Conservation (phyloP, 2,329 filamentous ascomycete species). For the Fusarium musae region DNA sequence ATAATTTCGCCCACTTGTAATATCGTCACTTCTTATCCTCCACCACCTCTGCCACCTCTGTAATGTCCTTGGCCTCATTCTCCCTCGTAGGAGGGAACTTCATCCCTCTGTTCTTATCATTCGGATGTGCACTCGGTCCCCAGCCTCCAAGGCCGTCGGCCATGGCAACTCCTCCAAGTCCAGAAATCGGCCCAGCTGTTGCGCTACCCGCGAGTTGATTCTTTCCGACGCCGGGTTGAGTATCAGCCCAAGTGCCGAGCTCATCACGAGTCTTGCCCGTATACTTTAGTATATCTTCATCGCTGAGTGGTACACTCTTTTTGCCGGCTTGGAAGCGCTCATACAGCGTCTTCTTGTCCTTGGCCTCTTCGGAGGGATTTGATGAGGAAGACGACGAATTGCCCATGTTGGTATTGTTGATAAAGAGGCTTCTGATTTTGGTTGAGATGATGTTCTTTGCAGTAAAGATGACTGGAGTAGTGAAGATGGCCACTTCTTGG, state of each 20-base stretch:
- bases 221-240: conserved; percentile 53
- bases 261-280: conserved; percentile 53
- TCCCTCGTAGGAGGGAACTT: conserved; percentile 49
- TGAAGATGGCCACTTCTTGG: background rate
- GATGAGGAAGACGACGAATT: conserved; percentile 22
- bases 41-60: background rate
- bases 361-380: conserved; percentile 1
- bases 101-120: conserved; percentile 46
- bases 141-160: conserved; percentile 50
- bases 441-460: background rate
- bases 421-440: background rate
- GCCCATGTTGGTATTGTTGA: conserved; percentile 4
- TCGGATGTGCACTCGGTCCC: conserved; percentile 46
- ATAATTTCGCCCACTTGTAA: background rate
- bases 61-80: background rate
- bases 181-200: conserved; percentile 44
- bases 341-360: conserved; percentile 47
- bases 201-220: conserved; percentile 53
- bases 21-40: conserved; percentile 2
- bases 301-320: conserved; percentile 46
- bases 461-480: background rate
- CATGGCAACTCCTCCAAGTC: conserved; percentile 46
- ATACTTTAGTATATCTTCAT: conserved; percentile 55
- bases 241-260: conserved; percentile 52
- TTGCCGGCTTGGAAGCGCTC: conserved; percentile 49